Evolutionary conservation across 2,329 filamentous ascomycete genomes (phyloP).

Genomic region (Elsinoe ampelina): DNA sequence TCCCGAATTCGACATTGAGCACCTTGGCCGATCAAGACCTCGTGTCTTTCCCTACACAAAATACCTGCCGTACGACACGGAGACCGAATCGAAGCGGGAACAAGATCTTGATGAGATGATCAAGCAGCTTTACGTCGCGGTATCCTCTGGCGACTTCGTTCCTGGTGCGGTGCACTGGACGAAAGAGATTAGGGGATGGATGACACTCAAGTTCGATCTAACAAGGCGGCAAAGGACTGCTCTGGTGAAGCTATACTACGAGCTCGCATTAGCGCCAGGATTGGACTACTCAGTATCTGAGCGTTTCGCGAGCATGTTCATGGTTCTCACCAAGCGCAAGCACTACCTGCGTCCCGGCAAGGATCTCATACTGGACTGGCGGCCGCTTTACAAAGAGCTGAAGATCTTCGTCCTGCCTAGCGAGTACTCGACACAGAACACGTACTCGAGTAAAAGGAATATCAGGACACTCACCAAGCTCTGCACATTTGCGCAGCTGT

Average conservation of each 20-base stretch:
- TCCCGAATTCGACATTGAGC: constrained; percentile 39
- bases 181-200: constrained; percentile 87
- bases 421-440: constrained; percentile 61
- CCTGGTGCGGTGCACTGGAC: constrained; percentile 96
- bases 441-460: constrained; percentile 48
- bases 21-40: constrained; percentile 61
- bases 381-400: constrained; percentile 82
- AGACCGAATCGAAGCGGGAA: constrained; percentile 69
- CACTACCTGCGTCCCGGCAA: constrained; percentile 88
- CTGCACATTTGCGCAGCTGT: constrained; percentile 80
- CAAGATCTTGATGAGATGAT: constrained; percentile 76
- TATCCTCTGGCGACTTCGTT: constrained; percentile 87
- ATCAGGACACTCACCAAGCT: constrained; percentile 74
- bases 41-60: constrained; percentile 89
- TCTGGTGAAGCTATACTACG: constrained; percentile 87
- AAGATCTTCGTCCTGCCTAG: constrained; percentile 82
- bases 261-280: constrained; percentile 81
- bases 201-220: constrained; percentile 95
- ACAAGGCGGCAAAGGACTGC: constrained; percentile 72
- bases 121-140: constrained; percentile 83
- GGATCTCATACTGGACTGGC: constrained; percentile 89
- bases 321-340: constrained; percentile 92
- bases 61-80: constrained; percentile 80
- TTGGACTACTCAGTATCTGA: constrained; percentile 74
- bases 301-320: constrained; percentile 93